Percentiles rank a stretch among this genome's conserved stretches.
Conservation (phyloP, 768 basidiomycete species). For the Daedalea quercina region DNA sequence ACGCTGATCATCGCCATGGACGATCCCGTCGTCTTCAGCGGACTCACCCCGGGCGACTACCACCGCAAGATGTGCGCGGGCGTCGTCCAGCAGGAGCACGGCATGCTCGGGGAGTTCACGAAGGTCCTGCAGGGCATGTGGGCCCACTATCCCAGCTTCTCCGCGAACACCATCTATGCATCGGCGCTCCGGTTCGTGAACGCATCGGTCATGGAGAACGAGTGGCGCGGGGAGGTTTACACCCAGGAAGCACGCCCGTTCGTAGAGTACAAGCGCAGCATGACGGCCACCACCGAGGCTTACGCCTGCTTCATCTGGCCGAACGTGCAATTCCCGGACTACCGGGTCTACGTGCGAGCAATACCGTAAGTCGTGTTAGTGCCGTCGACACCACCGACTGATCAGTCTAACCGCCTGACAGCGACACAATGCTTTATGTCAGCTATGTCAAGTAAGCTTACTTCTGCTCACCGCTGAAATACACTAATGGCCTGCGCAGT, state of each 20-base stretch:
- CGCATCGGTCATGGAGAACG: constrained; percentile 26
- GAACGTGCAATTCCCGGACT: constrained; percentile 21
- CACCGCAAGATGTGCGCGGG: constrained; percentile 1
- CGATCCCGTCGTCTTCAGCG: constrained; percentile 21
- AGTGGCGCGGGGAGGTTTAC: constrained; percentile 23
- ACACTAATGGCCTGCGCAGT: not conserved
- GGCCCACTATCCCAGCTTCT: constrained; percentile 22
- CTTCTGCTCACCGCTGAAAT: not conserved
- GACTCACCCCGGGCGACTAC: not conserved
- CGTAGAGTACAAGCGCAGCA: constrained; percentile 20
- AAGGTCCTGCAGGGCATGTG: constrained; percentile 24
- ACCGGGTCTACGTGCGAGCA: constrained; percentile 29
- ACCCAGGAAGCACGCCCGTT: constrained; percentile 18
- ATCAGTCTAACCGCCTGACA: not conserved
- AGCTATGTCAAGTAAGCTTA: constrained; percentile 4
- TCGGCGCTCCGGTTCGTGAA: constrained; percentile 30
- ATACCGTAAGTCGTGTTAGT: constrained; percentile 22
- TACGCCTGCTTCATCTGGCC: constrained; percentile 31
- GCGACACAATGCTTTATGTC: constrained; percentile 4
- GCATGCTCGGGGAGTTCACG: constrained; percentile 28
- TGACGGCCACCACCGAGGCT: constrained; percentile 29
- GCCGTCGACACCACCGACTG: not conserved
- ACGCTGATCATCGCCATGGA: constrained; percentile 32
- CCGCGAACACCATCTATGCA: constrained; percentile 29
- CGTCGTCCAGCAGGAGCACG: constrained; percentile 10